Evolutionary conservation across 306 rosid species (phyloP).

Genomic region (Rosa persica): DNA sequence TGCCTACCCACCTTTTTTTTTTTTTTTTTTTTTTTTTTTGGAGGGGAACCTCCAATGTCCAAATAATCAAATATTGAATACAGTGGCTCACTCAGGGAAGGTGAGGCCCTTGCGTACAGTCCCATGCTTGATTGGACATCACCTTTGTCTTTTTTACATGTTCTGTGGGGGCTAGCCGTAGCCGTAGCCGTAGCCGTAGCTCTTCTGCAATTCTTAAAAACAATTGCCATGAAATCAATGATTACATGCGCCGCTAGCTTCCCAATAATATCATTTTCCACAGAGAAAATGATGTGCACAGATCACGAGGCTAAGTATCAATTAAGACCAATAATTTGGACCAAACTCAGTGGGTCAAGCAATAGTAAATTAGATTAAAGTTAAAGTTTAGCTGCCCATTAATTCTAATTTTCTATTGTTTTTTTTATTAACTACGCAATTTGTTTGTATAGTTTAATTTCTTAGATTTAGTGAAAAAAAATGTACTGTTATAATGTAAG

Average conservation of each 20-base stretch:
- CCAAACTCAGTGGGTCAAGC: background rate
- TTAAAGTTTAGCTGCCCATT: background rate
- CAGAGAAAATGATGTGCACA: constrained; percentile 4
- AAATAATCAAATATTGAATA: background rate
- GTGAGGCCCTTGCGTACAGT: background rate
- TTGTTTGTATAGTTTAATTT: background rate
- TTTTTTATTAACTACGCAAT: background rate
- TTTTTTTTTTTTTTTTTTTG: no score
- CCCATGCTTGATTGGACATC: constrained; percentile 16
- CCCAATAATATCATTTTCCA: background rate
- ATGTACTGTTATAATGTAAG: background rate
- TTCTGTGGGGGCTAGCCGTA: background rate
- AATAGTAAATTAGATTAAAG: background rate
- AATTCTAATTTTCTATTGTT: background rate
- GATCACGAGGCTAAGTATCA: constrained; percentile 11
- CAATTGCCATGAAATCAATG: background rate
- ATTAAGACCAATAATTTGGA: background rate
- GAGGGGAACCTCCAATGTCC: no score
- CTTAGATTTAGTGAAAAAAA: background rate
- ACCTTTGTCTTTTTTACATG: background rate
- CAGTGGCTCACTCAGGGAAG: background rate
- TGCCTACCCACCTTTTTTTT: background rate
- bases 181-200: background rate
- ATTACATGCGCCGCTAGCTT: constrained; percentile 1
- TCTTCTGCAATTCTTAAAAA: background rate